Conservation (phyloP, 805 yeast species). For the Ogataea ganodermae region DNA sequence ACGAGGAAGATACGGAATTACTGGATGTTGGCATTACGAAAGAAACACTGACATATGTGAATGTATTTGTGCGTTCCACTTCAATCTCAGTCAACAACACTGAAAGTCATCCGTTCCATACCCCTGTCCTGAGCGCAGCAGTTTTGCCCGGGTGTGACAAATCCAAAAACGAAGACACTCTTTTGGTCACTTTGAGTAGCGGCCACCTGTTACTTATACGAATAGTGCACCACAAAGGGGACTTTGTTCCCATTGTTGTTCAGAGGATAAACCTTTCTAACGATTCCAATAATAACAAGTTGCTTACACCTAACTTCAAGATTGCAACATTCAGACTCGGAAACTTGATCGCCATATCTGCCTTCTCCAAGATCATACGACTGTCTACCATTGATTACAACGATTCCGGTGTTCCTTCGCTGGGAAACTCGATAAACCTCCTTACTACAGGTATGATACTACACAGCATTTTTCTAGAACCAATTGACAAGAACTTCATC, state of each 20-base stretch:
- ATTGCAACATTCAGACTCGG: slow-evolving; percentile 21
- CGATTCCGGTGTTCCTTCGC: slow-evolving; percentile 19
- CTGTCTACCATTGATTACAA: slow-evolving; percentile 22
- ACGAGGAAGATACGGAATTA: slow-evolving; percentile 6
- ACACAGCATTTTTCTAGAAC: slow-evolving; percentile 27
- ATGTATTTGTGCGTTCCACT: slow-evolving; percentile 24
- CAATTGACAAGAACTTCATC: slow-evolving; percentile 21
- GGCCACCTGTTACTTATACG: slow-evolving; percentile 28
- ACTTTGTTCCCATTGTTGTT: slow-evolving; percentile 27
- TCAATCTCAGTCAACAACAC: slow-evolving; percentile 28
- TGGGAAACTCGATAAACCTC: slow-evolving; percentile 26
- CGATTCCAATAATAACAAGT: slow-evolving; percentile 12
- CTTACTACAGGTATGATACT: slow-evolving; percentile 27
- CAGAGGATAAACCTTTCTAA: slow-evolving; percentile 15
- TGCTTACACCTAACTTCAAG: slow-evolving; percentile 21
- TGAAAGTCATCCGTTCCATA: slow-evolving; percentile 22
- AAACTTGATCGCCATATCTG: slow-evolving; percentile 26
- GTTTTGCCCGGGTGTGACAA: slow-evolving; percentile 25
- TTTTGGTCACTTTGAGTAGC: slow-evolving; percentile 26
- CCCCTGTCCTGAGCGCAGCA: slow-evolving; percentile 26
- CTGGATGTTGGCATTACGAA: not conserved
- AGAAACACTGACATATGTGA: slow-evolving; percentile 15
- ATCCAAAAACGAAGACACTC: slow-evolving; percentile 29
- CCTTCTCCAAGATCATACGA: slow-evolving; percentile 26
- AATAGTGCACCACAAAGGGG: slow-evolving; percentile 17